phyloP scores from a whole-genome alignment of 345 rosid species.

The Pistacia atlantica region DNA sequence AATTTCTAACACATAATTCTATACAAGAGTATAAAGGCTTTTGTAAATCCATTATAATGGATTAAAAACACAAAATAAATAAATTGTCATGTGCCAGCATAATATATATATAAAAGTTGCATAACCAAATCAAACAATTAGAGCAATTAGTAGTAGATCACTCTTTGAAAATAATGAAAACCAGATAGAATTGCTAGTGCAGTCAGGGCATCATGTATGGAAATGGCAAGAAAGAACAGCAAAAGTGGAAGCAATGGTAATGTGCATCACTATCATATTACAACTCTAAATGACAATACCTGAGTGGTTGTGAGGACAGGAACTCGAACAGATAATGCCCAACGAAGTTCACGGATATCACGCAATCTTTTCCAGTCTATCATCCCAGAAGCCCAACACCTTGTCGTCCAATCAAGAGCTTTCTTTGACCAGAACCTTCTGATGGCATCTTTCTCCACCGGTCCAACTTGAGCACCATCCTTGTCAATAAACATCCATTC shows the following conservation, averaged over 20 bases:
- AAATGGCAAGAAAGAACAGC: slow-evolving; percentile 1
- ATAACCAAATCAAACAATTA: not conserved
- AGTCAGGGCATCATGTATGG: not conserved
- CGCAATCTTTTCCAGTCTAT: slow-evolving; percentile 91
- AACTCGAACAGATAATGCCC: slow-evolving; percentile 91
- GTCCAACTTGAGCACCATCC: slow-evolving; percentile 85
- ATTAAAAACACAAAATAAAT: not conserved
- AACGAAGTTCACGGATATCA: slow-evolving; percentile 98
- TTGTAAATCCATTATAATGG: not conserved
- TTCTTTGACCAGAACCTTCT: slow-evolving; percentile 96
- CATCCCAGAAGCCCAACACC: slow-evolving; percentile 97
- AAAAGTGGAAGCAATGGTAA: slow-evolving; percentile 9
- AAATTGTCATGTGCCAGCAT: slow-evolving; percentile 1
- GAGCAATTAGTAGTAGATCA: not conserved
- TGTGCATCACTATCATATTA: slow-evolving; percentile 9
- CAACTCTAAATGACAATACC: slow-evolving; percentile 42
- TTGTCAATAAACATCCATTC: slow-evolving; percentile 93
- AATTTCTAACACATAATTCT: not conserved
- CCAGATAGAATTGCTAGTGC: slow-evolving; percentile 1
- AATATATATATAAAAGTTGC: not conserved
- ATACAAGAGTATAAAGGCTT: not conserved
- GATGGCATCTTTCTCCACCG: slow-evolving; percentile 91
- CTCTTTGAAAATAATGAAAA: not conserved
- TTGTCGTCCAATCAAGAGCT: slow-evolving; percentile 84
- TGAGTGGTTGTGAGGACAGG: slow-evolving; percentile 95